Conservation (phyloP, 306 rosid species). For the Ormosia emarginata region DNA sequence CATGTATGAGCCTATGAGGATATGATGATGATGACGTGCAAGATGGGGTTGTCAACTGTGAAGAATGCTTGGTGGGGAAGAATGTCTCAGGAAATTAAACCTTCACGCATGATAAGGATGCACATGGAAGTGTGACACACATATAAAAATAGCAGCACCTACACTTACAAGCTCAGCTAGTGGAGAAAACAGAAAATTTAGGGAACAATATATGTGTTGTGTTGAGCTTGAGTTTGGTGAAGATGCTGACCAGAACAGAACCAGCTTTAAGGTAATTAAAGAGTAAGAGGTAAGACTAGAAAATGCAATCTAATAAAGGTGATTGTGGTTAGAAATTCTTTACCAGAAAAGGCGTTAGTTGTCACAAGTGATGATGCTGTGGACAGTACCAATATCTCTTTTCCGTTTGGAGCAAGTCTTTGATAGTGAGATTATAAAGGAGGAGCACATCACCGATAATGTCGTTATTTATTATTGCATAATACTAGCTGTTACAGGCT, state of each 20-base stretch:
- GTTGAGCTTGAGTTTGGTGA: background rate
- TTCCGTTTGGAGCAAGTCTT: background rate
- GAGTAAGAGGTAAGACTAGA: background rate
- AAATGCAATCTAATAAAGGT: background rate
- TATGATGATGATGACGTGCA: background rate
- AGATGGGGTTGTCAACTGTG: background rate
- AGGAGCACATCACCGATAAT: slow-evolving; percentile 1
- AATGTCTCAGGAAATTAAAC: background rate
- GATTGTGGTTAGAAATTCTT: background rate
- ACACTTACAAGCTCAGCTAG: background rate
- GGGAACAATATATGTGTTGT: background rate
- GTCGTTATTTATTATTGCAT: background rate
- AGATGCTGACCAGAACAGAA: background rate
- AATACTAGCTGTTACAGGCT: background rate
- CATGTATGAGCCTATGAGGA: background rate
- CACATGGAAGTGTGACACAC: background rate
- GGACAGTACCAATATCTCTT: background rate
- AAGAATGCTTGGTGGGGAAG: background rate
- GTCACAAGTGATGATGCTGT: slow-evolving; percentile 14
- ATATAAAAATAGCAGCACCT: background rate
- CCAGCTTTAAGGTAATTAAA: background rate
- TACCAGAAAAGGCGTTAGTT: background rate
- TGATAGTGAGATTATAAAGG: slow-evolving; percentile 11
- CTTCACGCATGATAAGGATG: background rate
- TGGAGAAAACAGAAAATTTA: background rate